Base-by-base conservation (phyloP, 192 early-diverging fungal species). In the Globomyces pollinis-pini region DNA sequence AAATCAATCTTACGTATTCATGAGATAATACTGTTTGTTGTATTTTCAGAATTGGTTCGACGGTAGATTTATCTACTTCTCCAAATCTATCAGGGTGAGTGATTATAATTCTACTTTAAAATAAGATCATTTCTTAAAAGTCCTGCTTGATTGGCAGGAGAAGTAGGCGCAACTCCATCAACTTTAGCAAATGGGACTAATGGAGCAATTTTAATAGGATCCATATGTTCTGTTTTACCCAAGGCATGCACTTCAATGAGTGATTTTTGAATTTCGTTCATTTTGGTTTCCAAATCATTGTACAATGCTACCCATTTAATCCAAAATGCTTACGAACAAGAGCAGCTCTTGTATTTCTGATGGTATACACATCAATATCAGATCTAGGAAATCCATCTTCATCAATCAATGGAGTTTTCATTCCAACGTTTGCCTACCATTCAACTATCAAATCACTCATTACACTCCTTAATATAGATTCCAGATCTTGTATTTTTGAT, bases 331-430 rank as follows among this genome's bases (percentile, higher is more conserved):
- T 47, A 26, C 44, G 6, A 21, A 78, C 72, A 36, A 86, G 75
- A 51, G 56, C 30, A 20, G 64, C 59, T 18, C 85, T 72, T 6
- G 75, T 65, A 42, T 77, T 55, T 36, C 83, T 73, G 15, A 88
- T 63, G 3, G 71, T 65, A 24, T 69, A 72, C 18, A 88, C 72
- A 59, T 88, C 87, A 2, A 88, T 69, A 60, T 88, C 87, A 1
- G 73, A 32, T 23, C 87, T 79, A 6, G 87, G 87, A 57, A 85
- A 88, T 12, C 84, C 84, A 0, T 80, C 71, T 0, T 42, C 1
- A 54, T 86, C 84, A 1, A 85, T 67, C 33, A 88, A 74, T 5
- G 73, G 51, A 11, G 70, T 72, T 8, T 65, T 74, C 55, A 81
- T 69, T 35, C 68, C 75, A 11, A 75, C 74, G 24, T 70, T 69